These are phyloP conservation scores for Lasiosphaeria hispida DNA, from an alignment of 495 filamentous ascomycete genomes.

Conservation along the genomic window DNA sequence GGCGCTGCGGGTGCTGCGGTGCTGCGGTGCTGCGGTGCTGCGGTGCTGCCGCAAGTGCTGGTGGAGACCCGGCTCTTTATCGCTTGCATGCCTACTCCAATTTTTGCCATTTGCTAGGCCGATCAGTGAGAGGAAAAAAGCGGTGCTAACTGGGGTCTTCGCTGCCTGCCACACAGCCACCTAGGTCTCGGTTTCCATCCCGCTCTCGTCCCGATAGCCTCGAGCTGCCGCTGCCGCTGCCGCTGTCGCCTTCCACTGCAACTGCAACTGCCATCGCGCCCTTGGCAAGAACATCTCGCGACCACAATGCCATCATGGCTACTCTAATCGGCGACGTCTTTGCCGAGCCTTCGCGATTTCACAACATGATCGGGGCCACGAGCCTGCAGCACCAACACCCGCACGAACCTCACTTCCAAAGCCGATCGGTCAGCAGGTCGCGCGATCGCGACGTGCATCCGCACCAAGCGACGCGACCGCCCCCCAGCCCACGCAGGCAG, in stretches of 20 bases:
- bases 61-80: slow-evolving; percentile 31
- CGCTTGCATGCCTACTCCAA: slow-evolving; percentile 20
- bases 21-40: background rate
- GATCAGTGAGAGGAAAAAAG: slow-evolving; percentile 12
- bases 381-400: slow-evolving; percentile 31
- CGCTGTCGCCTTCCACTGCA: too few species aligned
- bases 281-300: background rate
- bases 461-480: slow-evolving; percentile 24
- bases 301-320: slow-evolving; percentile 43
- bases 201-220: slow-evolving; percentile 21
- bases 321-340: slow-evolving; percentile 48
- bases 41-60: background rate
- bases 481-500: slow-evolving; percentile 31
- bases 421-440: slow-evolving; percentile 38
- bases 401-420: slow-evolving; percentile 44
- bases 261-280: background rate
- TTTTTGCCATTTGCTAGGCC: slow-evolving; percentile 11
- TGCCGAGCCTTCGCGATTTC: slow-evolving; percentile 44
- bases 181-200: slow-evolving; percentile 13
- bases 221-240: slow-evolving; percentile 12
- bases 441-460: slow-evolving; percentile 36
- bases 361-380: slow-evolving; percentile 43
- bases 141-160: slow-evolving; percentile 24
- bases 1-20: background rate
- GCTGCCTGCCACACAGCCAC: slow-evolving; percentile 32